Evolutionary conservation across 1,284 basidiomycete genomes (phyloP).

Genomic region (Hymenochaete sp.): DNA sequence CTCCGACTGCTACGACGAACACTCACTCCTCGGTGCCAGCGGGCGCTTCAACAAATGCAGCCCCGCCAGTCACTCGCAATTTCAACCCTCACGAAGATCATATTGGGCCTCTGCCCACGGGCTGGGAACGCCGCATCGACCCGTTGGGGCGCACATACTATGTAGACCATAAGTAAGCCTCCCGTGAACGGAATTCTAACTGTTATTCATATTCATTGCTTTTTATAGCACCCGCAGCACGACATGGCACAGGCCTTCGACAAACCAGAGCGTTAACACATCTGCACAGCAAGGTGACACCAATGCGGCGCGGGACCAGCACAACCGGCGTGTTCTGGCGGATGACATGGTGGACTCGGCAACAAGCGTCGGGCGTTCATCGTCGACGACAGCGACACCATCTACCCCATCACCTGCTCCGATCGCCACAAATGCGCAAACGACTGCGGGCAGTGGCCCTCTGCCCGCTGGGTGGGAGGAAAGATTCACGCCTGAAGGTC

Average conservation of each 20-base stretch:
- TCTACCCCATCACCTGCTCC: constrained; percentile 39
- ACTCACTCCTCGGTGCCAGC: constrained; percentile 19
- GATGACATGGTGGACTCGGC: constrained; percentile 70
- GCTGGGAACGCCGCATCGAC: constrained; percentile 92
- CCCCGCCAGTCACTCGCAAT: constrained; percentile 45
- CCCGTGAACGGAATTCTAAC: background rate
- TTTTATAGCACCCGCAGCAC: constrained; percentile 62
- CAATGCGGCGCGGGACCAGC: constrained; percentile 67
- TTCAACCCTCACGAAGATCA: constrained; percentile 85
- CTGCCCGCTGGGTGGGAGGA: constrained; percentile 94
- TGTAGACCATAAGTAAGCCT: constrained; percentile 68
- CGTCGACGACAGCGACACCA: constrained; percentile 27
- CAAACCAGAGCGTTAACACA: constrained; percentile 45
- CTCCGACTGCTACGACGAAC: constrained; percentile 20
- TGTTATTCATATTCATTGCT: background rate
- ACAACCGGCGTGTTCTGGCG: constrained; percentile 68
- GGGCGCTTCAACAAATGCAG: constrained; percentile 24
- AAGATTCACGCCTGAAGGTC: constrained; percentile 87
- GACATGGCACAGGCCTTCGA: constrained; percentile 78
- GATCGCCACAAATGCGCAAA: constrained; percentile 43
- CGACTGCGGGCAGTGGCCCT: constrained; percentile 72
- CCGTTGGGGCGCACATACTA: constrained; percentile 88
- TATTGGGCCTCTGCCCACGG: constrained; percentile 70
- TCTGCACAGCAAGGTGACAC: constrained; percentile 50
- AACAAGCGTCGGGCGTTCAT: constrained; percentile 24